Conservation (phyloP, 768 basidiomycete genomes). For the Mycena kentingensis region DNA sequence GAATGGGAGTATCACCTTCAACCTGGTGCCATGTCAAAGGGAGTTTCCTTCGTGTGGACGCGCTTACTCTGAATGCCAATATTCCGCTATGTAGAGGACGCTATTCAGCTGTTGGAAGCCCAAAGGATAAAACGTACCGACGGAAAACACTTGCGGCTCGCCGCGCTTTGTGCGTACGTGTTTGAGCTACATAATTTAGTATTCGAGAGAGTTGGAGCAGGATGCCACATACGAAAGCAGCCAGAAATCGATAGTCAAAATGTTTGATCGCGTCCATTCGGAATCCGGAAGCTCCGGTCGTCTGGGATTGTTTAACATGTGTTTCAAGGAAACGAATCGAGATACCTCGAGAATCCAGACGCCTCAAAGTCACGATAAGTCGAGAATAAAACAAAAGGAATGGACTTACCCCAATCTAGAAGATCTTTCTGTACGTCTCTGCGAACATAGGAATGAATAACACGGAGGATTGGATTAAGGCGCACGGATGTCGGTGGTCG, state of each 20-base stretch:
- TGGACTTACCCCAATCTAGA: conserved; percentile 76
- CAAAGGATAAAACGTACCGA: conserved; percentile 37
- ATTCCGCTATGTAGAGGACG: conserved; percentile 61
- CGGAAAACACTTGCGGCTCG: conserved; percentile 57
- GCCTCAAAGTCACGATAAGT: not conserved
- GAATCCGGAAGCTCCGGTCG: conserved; percentile 72
- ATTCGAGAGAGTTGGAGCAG: not conserved
- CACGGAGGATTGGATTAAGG: not conserved
- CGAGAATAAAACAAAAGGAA: conserved; percentile 45
- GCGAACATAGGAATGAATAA: not conserved
- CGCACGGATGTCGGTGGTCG: conserved; percentile 72
- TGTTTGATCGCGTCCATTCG: conserved; percentile 93
- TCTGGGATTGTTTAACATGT: conserved; percentile 41
- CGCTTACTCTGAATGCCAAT: conserved; percentile 74
- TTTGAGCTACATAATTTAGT: conserved; percentile 45
- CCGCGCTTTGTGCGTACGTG: conserved; percentile 47
- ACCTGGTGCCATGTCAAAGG: conserved; percentile 32
- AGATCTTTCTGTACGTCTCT: conserved; percentile 72
- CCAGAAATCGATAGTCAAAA: conserved; percentile 70
- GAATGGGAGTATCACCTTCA: conserved; percentile 56
- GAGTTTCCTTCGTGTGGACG: not conserved
- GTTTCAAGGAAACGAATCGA: conserved; percentile 4
- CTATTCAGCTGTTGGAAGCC: not conserved
- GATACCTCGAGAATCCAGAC: conserved; percentile 9
- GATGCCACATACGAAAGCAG: conserved; percentile 58